Conservation (phyloP, 2,329 filamentous ascomycete genomes). For the Fusarium mundagurra region DNA sequence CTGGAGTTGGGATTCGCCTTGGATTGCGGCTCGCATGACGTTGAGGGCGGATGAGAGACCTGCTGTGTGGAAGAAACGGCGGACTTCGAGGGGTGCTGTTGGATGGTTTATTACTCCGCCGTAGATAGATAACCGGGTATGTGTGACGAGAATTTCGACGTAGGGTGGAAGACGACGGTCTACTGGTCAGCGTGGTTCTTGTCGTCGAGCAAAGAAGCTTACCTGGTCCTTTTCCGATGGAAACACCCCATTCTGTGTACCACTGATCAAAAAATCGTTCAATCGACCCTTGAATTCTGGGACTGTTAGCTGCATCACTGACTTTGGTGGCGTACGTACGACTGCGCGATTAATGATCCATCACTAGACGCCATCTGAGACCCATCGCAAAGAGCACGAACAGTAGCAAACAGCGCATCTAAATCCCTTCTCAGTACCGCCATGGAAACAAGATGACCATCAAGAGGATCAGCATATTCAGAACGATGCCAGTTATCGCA, state of each 20-base stretch:
- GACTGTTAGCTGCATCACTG: slow-evolving; percentile 21
- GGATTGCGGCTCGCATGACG: slow-evolving; percentile 77
- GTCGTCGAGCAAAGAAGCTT: neutral
- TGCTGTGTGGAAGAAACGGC: slow-evolving; percentile 77
- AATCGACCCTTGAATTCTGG: slow-evolving; percentile 66
- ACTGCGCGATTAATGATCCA: slow-evolving; percentile 64
- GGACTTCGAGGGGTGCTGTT: slow-evolving; percentile 74
- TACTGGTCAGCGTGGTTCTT: slow-evolving; percentile 27
- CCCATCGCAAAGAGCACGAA: slow-evolving; percentile 68
- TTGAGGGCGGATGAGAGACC: slow-evolving; percentile 78
- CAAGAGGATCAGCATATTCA: slow-evolving; percentile 70
- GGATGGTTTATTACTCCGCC: slow-evolving; percentile 79
- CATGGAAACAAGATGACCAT: slow-evolving; percentile 77
- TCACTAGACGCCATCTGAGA: slow-evolving; percentile 59
- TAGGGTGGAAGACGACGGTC: slow-evolving; percentile 73
- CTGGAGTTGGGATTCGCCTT: slow-evolving; percentile 73
- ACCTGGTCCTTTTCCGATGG: slow-evolving; percentile 65
- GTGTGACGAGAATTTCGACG: slow-evolving; percentile 77
- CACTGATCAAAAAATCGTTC: slow-evolving; percentile 73
- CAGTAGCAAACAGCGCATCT: slow-evolving; percentile 65
- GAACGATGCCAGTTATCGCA: slow-evolving; percentile 77
- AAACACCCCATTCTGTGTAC: slow-evolving; percentile 70
- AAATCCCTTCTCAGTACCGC: slow-evolving; percentile 74
- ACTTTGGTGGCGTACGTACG: slow-evolving; percentile 47
- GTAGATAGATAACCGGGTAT: slow-evolving; percentile 79